Evolutionary conservation across 139 green algal genomes (phyloP), one percentile per base, ranked within the genome.

Genomic region (Yamagishiella unicocca): DNA sequence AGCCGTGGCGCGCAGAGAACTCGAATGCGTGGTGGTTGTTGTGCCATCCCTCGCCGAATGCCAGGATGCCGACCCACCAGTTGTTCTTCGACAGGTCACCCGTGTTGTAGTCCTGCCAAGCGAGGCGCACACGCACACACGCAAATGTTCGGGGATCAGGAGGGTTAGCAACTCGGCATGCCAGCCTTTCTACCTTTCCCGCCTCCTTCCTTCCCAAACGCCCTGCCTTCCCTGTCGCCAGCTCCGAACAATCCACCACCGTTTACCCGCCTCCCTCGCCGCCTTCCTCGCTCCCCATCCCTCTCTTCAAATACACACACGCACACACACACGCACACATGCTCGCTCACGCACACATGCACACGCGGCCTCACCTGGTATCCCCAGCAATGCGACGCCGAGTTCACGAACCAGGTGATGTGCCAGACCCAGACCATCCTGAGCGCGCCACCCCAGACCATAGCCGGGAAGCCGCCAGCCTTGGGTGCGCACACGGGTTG

Each of bases 361-460:
- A 58, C 50, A 58, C 12, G 14, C 50, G 12, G 50, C 50, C 82
- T 29, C 67, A 87, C 82, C 92, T 99, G 97, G 62, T 92, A 92
- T 42, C 98, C 98, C 98, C 98, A 99, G n/a, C 95, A 91, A 90
- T 99, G 98, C 14, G 92, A 92, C 4, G 96, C 97, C 9, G 93
- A 98, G 96, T 99, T 99, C 29, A 99, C 98, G 74, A 98, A 96
- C 98, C 98, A 99, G 37, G 98, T 99, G 92, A 99, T 97, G 94
- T 99, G 98, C 81, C 97, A 99, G 64, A 99, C 98, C 95, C 96
- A 99, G 29, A 94, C 90, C 37, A 95, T 91, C 24, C 98, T 94
- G 81, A 99, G 88, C 12, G 94, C 95, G 38, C 98, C 96, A 29
- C 96, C 98, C 98, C 98, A 99, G 8, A 99, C 93, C 35, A 99